Evolutionary conservation across 129 eudicot species (phyloP), one percentile per base, ranked within the genome.

Genomic region (Pseudognaphalium luteoalbum): DNA sequence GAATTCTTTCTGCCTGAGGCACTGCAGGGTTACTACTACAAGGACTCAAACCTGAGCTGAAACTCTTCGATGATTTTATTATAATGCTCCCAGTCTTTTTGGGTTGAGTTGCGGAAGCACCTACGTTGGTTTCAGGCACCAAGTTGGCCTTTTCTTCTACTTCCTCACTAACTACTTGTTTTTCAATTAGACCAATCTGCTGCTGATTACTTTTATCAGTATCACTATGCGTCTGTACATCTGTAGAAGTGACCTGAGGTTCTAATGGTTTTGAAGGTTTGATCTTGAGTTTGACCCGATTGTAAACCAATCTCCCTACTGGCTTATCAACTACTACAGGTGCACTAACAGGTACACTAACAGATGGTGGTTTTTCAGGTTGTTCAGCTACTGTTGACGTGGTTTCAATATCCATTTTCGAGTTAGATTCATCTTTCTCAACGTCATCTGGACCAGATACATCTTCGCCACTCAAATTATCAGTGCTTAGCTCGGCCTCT

Each of bases 101-200:
- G 7, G 88, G 75, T 64, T 82, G 82, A 72, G 62, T 72, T 30
- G 33, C 80, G 20, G 81, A 66, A 42, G 35, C 76, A 70, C 66
- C 81, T 32, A 51, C 47, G 73, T 67, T 86, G 78, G 56, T 75
- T 74, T 88, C 94, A 44, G 90, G 89, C 58, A 86, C 81, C 4
- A 94, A 84, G 78, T 80, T 92, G 8, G 87, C 92, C 78, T 91
- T 90, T 34, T 90, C 96, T 88, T 93, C 98, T 75, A 78, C 78
- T 73, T 91, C 88, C 63, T 90, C 96, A 77, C 59, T 78, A 59
- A 72, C 84, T 68, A 32, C 83, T 71, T 71, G 96, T 54, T 85
- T 87, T 17, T 87, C 96, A 47, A 14, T 47, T 47, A 78, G 74
- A 51, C 82, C 87, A 52, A 81, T 73, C 68, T 78, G 87, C 20